Evolutionary conservation across 2,329 filamentous ascomycete species (phyloP), one percentile per base, ranked within the genome.

Genomic region (Xylariaceae sp.): DNA sequence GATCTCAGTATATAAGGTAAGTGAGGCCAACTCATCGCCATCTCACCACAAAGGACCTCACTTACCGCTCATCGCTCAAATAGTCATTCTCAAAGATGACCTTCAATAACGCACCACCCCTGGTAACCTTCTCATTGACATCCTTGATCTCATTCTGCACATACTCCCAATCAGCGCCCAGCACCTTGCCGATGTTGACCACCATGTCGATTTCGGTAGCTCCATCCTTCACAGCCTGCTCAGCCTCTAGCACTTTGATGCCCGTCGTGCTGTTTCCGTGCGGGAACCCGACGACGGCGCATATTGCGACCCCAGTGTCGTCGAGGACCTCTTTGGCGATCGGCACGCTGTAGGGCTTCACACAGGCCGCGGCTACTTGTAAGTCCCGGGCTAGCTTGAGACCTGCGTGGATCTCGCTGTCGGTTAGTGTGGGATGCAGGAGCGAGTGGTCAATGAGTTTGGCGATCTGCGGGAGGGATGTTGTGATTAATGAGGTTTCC

Each of bases 51-150:
- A 76, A 84, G 60, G 83, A 81, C 84, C 59, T 85, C 81, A 50
- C 34, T 14, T 38, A 38, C 34, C 34, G 73, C 11, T 74, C 60
- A 0, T 78, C 68, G 1, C 69, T 28, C 0, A 84, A 72, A 55
- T 76, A 84, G 60, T 83, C 80, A 57, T 82, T 84, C 59, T 85
- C 81, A 50, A 85, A 84, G 45, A 84, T 85, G 46, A 84, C 80
- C 60, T 85, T 85, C 6, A 84, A 69, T 1, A 73, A 69, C 0
- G 73, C 77, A 0, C 73, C 74, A 6, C 68, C 51, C n/a, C 63
- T 60, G 1, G 63, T 60, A 3, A 83, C 79, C 0, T 70, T 72
- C 0, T 72, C 61, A 56, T 84, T 82, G 55, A 85, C 66, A 31
- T 64, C 60, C 1, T 66, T 61, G 45, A 85, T 79, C 60, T 85